Evolutionary conservation across 129 eudicot species (phyloP).

Genomic region (Chrysanthemum makinoi): DNA sequence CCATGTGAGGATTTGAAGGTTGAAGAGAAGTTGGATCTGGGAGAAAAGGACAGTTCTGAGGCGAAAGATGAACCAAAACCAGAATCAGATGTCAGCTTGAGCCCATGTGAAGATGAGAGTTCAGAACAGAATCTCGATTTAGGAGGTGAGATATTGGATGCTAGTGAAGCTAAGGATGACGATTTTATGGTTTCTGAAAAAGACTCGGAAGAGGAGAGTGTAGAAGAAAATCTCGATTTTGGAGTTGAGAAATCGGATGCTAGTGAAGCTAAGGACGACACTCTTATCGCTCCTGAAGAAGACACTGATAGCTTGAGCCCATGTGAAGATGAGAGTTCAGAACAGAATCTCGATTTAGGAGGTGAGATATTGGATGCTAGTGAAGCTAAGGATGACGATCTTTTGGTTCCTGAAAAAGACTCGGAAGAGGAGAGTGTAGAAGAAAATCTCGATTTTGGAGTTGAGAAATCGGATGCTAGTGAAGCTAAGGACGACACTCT

Average conservation of each 20-base stretch:
- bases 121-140: background rate
- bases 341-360: no score
- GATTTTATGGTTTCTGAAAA: no score
- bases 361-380: no score
- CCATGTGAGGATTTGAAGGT: background rate
- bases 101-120: constrained; percentile 20
- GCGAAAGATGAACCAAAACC: background rate
- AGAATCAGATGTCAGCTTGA: background rate
- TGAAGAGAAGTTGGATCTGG: constrained; percentile 6
- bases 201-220: no score
- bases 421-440: no score
- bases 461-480: background rate
- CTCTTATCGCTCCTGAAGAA: background rate
- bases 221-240: no score
- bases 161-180: no score
- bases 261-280: background rate
- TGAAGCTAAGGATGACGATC: background rate
- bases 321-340: no score
- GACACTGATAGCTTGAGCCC: background rate
- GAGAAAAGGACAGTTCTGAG: background rate
- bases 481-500: no score
- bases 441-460: no score
- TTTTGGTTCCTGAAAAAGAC: no score
- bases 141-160: background rate
- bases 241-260: background rate